These are phyloP conservation scores for Dinochytrium kinnereticum DNA, from an alignment of 371 early-diverging fungal genomes.

Conservation along the genomic window DNA sequence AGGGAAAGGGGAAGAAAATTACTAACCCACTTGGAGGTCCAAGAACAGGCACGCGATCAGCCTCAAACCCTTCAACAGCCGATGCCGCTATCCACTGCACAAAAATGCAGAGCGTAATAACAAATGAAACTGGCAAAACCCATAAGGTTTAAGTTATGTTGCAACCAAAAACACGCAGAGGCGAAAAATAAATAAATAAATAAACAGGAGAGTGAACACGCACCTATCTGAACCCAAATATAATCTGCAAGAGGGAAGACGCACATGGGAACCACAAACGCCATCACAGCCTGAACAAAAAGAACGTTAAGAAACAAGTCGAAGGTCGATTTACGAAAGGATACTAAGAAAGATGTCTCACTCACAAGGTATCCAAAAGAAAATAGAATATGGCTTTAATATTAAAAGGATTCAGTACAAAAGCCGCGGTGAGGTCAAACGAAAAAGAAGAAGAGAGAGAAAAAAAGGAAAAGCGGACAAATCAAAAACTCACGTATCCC, in stretches of 20 bases:
- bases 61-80: slow-evolving; percentile 14
- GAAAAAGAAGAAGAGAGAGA: neutral
- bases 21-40: slow-evolving; percentile 30
- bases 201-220: neutral
- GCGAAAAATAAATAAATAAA: neutral
- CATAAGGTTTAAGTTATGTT: neutral
- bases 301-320: neutral
- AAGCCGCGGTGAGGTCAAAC: neutral
- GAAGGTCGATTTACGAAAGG: no score
- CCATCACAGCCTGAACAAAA: neutral
- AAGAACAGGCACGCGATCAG: slow-evolving; percentile 22
- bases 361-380: slow-evolving; percentile 28
- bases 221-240: slow-evolving; percentile 19
- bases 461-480: neutral
- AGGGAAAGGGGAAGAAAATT: neutral
- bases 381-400: slow-evolving; percentile 24
- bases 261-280: slow-evolving; percentile 25
- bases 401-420: neutral
- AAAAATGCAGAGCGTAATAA: slow-evolving; percentile 38
- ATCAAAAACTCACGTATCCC: slow-evolving; percentile 18
- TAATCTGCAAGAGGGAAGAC: slow-evolving; percentile 15
- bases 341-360: no score
- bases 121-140: slow-evolving; percentile 41
- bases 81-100: slow-evolving; percentile 39
- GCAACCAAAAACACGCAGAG: neutral